Percentiles rank a stretch among this genome's conserved stretches.
Conservation (phyloP, 257 asterid species). For the Ehretia macrophylla region DNA sequence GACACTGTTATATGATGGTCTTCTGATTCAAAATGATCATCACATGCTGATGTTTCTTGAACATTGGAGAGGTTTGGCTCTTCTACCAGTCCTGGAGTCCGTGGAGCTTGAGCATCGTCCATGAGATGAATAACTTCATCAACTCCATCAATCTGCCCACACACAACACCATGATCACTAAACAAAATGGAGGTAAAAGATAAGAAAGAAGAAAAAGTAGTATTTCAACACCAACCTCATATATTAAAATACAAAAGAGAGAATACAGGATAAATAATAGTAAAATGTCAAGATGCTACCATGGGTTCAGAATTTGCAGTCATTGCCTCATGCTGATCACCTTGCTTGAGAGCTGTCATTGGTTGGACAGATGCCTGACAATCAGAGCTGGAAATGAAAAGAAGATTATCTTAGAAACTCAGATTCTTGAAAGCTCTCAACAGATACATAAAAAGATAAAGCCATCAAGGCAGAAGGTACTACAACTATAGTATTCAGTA, state of each 20-base stretch:
- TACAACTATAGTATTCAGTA: neutral
- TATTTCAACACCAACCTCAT: neutral
- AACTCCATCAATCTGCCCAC: constrained; percentile 46
- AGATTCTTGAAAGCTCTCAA: neutral
- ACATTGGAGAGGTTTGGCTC: constrained; percentile 70
- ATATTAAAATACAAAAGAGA: neutral
- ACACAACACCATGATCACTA: constrained; percentile 12
- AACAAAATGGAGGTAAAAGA: constrained; percentile 1
- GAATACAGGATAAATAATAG: too few species aligned
- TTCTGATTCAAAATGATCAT: constrained; percentile 74
- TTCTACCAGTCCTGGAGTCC: constrained; percentile 86
- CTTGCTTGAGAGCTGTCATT: constrained; percentile 54
- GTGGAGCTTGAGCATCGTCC: constrained; percentile 90
- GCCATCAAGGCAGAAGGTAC: neutral
- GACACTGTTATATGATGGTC: constrained; percentile 40
- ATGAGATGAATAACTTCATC: constrained; percentile 45
- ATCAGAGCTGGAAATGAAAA: constrained; percentile 53
- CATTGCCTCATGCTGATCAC: constrained; percentile 45
- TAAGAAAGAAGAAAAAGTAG: neutral
- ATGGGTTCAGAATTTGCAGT: constrained; percentile 28
- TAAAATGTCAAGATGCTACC: constrained; percentile 40
- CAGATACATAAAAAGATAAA: neutral
- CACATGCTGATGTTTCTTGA: constrained; percentile 80
- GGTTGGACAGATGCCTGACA: constrained; percentile 60
- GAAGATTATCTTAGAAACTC: neutral